Conservation (phyloP, 805 yeast genomes). For the Metschnikowia lunata region DNA sequence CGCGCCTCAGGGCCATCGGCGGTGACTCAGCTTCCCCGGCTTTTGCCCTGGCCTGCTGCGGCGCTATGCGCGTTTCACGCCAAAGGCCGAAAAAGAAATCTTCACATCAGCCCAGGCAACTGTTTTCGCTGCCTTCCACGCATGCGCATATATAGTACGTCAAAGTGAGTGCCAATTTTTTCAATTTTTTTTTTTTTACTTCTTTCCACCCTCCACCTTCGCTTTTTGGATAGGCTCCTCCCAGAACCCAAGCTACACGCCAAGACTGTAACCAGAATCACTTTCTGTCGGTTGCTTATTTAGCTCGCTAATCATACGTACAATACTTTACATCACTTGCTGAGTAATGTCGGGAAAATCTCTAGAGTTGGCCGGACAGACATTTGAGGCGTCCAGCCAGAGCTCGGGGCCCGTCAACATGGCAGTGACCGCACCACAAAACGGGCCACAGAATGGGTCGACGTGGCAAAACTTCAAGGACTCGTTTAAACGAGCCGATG, state of each 20-base stretch:
- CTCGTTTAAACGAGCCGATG: conserved; percentile 33
- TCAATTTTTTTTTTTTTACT: too few species aligned
- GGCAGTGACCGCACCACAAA: too few species aligned
- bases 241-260: too few species aligned
- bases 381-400: conserved; percentile 5
- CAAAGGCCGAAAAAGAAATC: conserved; percentile 3
- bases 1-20: background rate
- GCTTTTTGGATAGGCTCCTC: too few species aligned
- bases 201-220: too few species aligned
- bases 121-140: conserved; percentile 1
- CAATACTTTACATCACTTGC: too few species aligned
- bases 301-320: too few species aligned
- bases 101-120: conserved; percentile 1
- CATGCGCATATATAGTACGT: conserved; percentile 3
- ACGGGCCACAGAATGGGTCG: conserved; percentile 3
- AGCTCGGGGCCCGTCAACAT: background rate
- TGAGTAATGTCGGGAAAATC: conserved; percentile 4
- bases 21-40: conserved; percentile 8
- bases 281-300: too few species aligned
- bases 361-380: conserved; percentile 4
- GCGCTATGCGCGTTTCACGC: conserved; percentile 4
- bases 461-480: conserved; percentile 23
- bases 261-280: too few species aligned
- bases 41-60: conserved; percentile 5
- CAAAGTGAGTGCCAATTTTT: background rate